Conservation (phyloP, 2,329 filamentous ascomycete genomes). For the Chalaropsis ovoidea region DNA sequence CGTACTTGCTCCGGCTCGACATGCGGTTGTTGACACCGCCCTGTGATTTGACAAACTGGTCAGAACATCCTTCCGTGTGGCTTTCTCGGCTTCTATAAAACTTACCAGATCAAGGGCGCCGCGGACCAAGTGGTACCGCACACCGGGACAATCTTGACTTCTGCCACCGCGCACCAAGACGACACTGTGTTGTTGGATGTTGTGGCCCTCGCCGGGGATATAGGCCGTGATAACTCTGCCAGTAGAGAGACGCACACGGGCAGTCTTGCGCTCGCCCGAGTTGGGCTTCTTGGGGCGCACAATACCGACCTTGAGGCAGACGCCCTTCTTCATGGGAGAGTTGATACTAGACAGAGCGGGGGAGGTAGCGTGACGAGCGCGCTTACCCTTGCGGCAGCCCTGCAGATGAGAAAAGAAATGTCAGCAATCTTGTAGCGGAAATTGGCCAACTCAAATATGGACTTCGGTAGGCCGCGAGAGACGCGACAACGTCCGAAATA, state of each 20-base stretch:
- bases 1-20: conserved; percentile 87
- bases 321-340: conserved; percentile 81
- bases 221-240: conserved; percentile 84
- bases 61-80: background rate
- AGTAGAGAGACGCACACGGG: conserved; percentile 77
- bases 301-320: conserved; percentile 87
- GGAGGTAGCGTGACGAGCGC: conserved; percentile 74
- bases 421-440: background rate
- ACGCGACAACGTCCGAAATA: background rate
- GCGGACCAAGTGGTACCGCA: conserved; percentile 86
- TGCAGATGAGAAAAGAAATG: conserved; percentile 30
- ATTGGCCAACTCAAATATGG: background rate
- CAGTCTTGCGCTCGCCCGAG: conserved; percentile 91
- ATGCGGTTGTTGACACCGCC: conserved; percentile 80
- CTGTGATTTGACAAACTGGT: conserved; percentile 37
- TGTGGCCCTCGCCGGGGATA: conserved; percentile 95
- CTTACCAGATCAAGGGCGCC: conserved; percentile 87
- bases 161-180: conserved; percentile 90
- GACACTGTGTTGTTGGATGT: conserved; percentile 97
- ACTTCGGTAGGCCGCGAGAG: background rate
- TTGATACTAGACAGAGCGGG: conserved; percentile 63
- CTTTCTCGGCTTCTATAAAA: conserved; percentile 28
- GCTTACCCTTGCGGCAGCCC: conserved; percentile 69
- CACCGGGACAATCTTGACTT: conserved; percentile 95
- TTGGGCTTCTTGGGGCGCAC: conserved; percentile 98